These are phyloP conservation scores for Blastocystis sp. DNA, from an alignment of 352 stramenopile genomes.

Conservation along the genomic window DNA sequence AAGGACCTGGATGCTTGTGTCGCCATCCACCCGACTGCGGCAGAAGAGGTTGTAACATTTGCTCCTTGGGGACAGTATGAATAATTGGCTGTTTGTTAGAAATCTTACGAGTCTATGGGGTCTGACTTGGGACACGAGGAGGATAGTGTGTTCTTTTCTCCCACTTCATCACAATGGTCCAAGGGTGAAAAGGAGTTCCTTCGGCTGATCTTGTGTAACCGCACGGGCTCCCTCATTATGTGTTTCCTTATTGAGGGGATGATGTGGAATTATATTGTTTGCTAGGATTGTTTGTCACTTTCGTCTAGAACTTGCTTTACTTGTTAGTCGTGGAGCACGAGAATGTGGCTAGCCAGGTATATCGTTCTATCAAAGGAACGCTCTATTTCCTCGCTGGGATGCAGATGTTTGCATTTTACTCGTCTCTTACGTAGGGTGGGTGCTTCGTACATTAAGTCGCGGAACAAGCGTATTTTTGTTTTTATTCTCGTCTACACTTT, in stretches of 20 bases:
- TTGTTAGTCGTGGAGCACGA: neutral
- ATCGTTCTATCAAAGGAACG: constrained; percentile 19
- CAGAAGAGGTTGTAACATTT: constrained; percentile 89
- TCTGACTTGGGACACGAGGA: constrained; percentile 16
- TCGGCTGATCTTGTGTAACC: neutral
- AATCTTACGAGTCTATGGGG: neutral
- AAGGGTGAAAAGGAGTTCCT: constrained; percentile 38
- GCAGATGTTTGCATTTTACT: neutral
- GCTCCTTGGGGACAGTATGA: constrained; percentile 72
- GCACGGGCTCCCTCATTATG: neutral
- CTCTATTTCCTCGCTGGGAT: neutral
- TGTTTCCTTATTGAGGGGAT: constrained; percentile 3
- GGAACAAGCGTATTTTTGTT: constrained; percentile 15
- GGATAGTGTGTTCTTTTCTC: neutral
- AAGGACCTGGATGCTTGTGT: constrained; percentile 88
- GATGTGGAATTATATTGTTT: constrained; percentile 2
- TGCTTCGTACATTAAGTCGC: constrained; percentile 1
- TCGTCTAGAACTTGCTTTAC: constrained; percentile 16
- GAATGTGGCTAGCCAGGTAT: neutral
- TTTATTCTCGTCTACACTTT: neutral
- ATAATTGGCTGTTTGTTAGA: neutral
- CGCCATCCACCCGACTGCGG: constrained; percentile 89
- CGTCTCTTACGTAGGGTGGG: neutral
- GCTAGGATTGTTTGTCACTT: neutral
- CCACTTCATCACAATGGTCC: neutral